Percentiles rank a stretch among this genome's conserved stretches.
phyloP scores from a whole-genome alignment of 2,329 filamentous ascomycete genomes.

The Fusarium armeniacum region DNA sequence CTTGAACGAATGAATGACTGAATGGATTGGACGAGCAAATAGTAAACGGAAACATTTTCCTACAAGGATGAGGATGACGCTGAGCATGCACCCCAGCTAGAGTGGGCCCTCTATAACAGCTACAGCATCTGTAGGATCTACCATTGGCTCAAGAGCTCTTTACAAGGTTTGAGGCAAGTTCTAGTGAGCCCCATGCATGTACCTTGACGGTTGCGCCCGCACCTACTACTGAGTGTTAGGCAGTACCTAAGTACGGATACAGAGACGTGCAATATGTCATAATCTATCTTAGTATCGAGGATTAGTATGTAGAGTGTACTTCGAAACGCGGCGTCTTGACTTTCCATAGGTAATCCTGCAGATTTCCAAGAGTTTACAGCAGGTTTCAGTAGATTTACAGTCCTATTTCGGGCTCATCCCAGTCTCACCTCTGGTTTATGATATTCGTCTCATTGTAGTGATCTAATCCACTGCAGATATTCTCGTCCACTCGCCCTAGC shows the following conservation, averaged over 20 bases:
- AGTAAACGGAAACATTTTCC: constrained; percentile 14
- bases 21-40: background rate
- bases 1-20: background rate
- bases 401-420: background rate
- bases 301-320: background rate
- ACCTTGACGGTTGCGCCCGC: constrained; percentile 19
- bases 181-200: background rate
- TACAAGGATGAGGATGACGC: constrained; percentile 32
- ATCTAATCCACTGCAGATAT: background rate
- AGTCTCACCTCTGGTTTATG: background rate
- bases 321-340: background rate
- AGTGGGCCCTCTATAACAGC: constrained; percentile 15
- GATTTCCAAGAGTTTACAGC: background rate
- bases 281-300: background rate
- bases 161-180: constrained; percentile 6
- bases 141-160: background rate
- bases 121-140: background rate
- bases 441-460: background rate
- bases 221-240: background rate
- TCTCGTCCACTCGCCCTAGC: constrained; percentile 11
- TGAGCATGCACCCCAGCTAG: constrained; percentile 28
- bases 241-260: background rate
- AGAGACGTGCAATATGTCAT: background rate
- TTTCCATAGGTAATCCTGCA: background rate
- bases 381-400: background rate